Evolutionary conservation across 2,329 filamentous ascomycete species (phyloP), one percentile per base, ranked within the genome.

Genomic region (Salinomyces thailandicus): DNA sequence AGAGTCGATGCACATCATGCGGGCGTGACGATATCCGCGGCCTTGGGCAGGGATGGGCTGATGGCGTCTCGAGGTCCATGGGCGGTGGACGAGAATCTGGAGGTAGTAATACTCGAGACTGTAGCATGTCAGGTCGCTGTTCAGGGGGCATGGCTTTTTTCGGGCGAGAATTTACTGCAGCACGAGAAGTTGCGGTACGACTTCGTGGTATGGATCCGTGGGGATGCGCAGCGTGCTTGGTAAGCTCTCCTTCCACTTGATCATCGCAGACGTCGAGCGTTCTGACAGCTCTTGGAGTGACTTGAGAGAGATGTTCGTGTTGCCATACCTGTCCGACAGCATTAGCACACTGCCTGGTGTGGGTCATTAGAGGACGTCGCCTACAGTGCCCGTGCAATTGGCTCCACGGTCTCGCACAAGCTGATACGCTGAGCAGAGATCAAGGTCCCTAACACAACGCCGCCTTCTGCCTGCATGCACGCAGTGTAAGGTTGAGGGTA

Each of bases 391-490:
- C 64, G 61, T 4, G 61, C 59, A 8, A 63, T 54, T 0, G 62
- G 61, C 12, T 61, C 61, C 12, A 65, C 60, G 35, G 62, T 62
- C 38, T 66, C 62, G 55, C 62, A 64, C 0, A 66, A 44, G n/a
- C 59, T 47, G 1, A 61, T 55, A 27, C 62, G 43, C 8, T 48
- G 41, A 24, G 43, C 36, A 14, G 36, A 39, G 13, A 51, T 45
- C 8, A 39, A 17, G 5, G 37, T 34, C 18, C 47, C 55, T 4
- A 34, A 18, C 11, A n/a, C 22, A 8, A 26, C 9, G n/a, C 22
- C 22, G 9, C 22, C 22, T 26, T 8, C 9, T n/a, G 22, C 9
- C 22, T 26, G 22, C n/a, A n/a, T 8, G n/a, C n/a, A 9, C 9
- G 22, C 9, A 26, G 22, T n/a, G 22, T 9, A 9, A 9, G 22